phyloP scores from a whole-genome alignment of 345 rosid genomes.

The Populus deltoides region DNA sequence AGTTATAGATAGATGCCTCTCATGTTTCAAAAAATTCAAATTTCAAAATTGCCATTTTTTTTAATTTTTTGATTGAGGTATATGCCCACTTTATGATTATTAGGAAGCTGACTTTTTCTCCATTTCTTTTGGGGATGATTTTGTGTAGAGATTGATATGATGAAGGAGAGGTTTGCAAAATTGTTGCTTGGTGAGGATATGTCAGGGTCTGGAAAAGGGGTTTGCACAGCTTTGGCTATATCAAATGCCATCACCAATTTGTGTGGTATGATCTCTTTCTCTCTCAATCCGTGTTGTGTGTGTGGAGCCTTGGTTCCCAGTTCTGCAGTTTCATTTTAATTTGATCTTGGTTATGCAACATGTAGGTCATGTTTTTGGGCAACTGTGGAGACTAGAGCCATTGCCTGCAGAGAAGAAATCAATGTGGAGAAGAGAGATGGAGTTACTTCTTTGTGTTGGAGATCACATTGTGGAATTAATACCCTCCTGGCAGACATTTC shows the following conservation, averaged over 20 bases:
- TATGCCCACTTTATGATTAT: not conserved
- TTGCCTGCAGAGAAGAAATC: conserved; percentile 72
- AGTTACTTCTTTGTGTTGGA: conserved; percentile 87
- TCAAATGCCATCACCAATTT: conserved; percentile 96
- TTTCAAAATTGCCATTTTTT: conserved; percentile 7
- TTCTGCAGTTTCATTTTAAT: conserved; percentile 4
- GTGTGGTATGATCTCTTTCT: conserved; percentile 56
- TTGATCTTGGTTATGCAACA: not conserved
- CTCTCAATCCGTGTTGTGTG: not conserved
- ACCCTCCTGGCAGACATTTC: conserved; percentile 93
- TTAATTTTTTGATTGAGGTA: not conserved
- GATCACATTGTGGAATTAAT: conserved; percentile 92
- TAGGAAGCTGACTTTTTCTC: not conserved
- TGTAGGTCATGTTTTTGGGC: conserved; percentile 85
- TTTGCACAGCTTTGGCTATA: conserved; percentile 84
- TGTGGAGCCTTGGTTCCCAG: not conserved
- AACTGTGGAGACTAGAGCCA: conserved; percentile 96
- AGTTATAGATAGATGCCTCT: not conserved
- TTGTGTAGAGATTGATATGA: conserved; percentile 76
- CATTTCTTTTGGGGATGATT: not conserved
- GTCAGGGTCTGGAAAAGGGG: conserved; percentile 99
- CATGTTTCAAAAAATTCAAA: not conserved
- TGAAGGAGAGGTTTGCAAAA: conserved; percentile 94
- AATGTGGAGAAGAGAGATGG: conserved; percentile 98
- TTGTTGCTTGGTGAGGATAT: conserved; percentile 96